Base-by-base conservation (phyloP, 768 basidiomycete genomes). In the Ramaria rubella region DNA sequence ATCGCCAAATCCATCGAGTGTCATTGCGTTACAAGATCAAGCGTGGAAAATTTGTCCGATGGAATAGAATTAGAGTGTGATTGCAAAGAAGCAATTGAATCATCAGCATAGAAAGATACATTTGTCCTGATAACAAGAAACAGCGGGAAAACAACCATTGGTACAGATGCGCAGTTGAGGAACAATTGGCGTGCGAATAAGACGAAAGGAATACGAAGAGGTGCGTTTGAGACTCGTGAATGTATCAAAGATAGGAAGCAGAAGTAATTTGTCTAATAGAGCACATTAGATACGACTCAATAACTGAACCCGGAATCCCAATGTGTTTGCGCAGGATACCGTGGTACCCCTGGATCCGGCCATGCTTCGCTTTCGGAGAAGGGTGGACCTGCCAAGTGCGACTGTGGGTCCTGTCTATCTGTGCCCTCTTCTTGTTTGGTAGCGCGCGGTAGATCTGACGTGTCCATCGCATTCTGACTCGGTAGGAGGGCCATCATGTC, bases 221-320 rank as follows among this genome's bases (percentile, higher is more conserved):
- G 17, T 5, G 29, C 15, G 17, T 8, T 9, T 14, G 29, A 12
- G 38, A 33, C 23, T 40, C 8, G 29, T 30, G 7, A 29, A 17
- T 21, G 38, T 26, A 24, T 40, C 29, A 42, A 43, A 26, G 38
- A 26, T 19, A 44, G 15, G 33, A 19, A 31, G 31, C 21, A 53
- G 26, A 53, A 19, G 11, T 3, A 36, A 53, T 11, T 24, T 54
- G 29, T n/a, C n/a, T n/a, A 21, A 34, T 11, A 6, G 33, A 52
- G 19, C 19, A 29, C 19, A 52, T 24, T 29, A 24, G 15, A 40
- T 43, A 21, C 52, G 26, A 9, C 52, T 52, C 23, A 54, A 30
- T 54, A 54, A 8, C 24, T 42, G 38, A 24, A 54, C n/a, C 52
- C 38, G 23, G 38, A n/a, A 24, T 54, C 36, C 52, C 52, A 54